A percentile compares a stretch with the other conserved stretches of the same genome.
Evolutionary conservation across 1,284 basidiomycete genomes (phyloP).

Genomic region (Ceratobasidium theobromae): DNA sequence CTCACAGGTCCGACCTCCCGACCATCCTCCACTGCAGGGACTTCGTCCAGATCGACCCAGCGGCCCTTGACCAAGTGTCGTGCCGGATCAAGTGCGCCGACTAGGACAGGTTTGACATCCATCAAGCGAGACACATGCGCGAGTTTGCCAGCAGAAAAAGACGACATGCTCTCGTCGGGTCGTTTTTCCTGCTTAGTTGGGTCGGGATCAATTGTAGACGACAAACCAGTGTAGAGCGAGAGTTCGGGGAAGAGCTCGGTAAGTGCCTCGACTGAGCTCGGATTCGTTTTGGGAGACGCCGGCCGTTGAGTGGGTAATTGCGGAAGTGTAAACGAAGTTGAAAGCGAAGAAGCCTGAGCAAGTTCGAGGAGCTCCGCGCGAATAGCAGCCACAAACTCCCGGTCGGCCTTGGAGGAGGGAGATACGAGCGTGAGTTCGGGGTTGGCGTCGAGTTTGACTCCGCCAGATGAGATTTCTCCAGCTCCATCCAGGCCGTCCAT

Average conservation of each 20-base stretch:
- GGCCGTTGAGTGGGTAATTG: conserved; percentile 39
- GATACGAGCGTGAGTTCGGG: conserved; percentile 21
- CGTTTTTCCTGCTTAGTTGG: conserved; percentile 48
- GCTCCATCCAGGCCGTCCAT: conserved; percentile 9
- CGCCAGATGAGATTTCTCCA: conserved; percentile 41
- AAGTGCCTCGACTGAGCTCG: conserved; percentile 36
- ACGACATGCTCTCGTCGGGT: conserved; percentile 48
- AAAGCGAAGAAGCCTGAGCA: not conserved
- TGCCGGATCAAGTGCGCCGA: conserved; percentile 54
- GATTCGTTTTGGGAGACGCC: conserved; percentile 5
- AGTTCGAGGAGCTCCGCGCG: conserved; percentile 36
- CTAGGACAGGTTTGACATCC: conserved; percentile 54
- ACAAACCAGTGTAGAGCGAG: conserved; percentile 45
- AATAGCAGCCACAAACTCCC: conserved; percentile 54
- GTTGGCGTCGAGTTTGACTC: conserved; percentile 36
- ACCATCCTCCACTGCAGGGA: conserved; percentile 49
- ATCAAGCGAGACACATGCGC: conserved; percentile 54
- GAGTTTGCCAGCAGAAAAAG: conserved; percentile 43
- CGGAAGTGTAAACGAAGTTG: conserved; percentile 37
- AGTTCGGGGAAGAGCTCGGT: conserved; percentile 55
- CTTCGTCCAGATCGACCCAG: conserved; percentile 48
- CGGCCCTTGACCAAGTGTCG: conserved; percentile 45
- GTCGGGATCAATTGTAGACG: conserved; percentile 37
- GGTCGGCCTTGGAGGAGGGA: conserved; percentile 48
- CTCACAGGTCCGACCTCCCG: conserved; percentile 37